phyloP scores from a whole-genome alignment of 2,329 filamentous ascomycete genomes.

The Calonectria pseudoreteaudii region DNA sequence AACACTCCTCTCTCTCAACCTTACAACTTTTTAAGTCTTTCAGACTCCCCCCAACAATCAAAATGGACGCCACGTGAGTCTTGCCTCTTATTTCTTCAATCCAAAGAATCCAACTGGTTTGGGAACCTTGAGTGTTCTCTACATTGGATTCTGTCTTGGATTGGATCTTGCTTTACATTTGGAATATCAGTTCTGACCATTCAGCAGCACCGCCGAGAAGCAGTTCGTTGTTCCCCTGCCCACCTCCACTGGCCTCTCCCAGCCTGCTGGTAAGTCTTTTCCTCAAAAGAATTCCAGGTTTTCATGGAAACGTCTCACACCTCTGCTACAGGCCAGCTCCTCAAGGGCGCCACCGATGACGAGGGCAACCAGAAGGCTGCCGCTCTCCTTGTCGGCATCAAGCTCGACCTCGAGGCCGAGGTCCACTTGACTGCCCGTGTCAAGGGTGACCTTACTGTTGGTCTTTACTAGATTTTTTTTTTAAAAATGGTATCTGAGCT shows the following conservation, averaged over 20 bases:
- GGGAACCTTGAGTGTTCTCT: not conserved
- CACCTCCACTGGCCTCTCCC: conserved; percentile 1
- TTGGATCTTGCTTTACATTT: not conserved
- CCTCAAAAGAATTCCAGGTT: not conserved
- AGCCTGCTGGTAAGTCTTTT: not conserved
- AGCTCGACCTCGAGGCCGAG: conserved; percentile 7
- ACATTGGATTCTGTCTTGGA: not conserved
- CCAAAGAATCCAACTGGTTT: not conserved
- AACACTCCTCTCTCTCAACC: not conserved
- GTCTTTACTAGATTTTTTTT: conserved; percentile 7
- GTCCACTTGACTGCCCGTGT: conserved; percentile 7
- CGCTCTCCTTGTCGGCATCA: conserved; percentile 6
- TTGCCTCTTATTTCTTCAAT: not conserved
- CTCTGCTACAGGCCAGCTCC: not conserved
- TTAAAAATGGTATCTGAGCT: not conserved
- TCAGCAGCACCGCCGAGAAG: conserved; percentile 2
- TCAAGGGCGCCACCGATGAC: not conserved
- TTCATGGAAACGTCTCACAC: not conserved
- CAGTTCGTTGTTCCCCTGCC: conserved; percentile 8
- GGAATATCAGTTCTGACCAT: not conserved
- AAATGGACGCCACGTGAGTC: conserved; percentile 8
- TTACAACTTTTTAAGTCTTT: not conserved
- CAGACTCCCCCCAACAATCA: not conserved
- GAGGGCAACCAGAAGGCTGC: conserved; percentile 8
- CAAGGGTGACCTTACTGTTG: conserved; percentile 10